phyloP scores from a whole-genome alignment of 225 moss, liverwort and hornwort genomes.

The Rhytidiadelphus loreus region DNA sequence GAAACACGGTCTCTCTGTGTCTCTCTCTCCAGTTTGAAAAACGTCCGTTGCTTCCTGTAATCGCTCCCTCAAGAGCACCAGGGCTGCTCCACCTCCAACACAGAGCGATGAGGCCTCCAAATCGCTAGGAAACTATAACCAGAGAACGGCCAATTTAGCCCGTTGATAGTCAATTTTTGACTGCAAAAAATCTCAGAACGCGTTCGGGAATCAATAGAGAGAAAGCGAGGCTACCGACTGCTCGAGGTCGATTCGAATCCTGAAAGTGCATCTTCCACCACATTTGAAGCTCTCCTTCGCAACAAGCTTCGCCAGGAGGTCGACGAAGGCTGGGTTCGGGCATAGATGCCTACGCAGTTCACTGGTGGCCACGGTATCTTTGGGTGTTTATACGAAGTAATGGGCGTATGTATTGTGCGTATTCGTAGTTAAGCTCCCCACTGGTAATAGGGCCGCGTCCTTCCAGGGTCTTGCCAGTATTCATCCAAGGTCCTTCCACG shows the following conservation, averaged over 20 bases:
- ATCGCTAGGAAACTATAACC: neutral
- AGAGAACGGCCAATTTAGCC: neutral
- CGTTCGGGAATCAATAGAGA: neutral
- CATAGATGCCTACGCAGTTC: neutral
- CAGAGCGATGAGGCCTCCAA: neutral
- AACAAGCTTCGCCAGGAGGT: neutral
- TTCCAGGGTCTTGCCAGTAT: neutral
- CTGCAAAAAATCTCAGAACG: neutral
- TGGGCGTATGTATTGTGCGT: too few species aligned
- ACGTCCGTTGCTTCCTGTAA: neutral
- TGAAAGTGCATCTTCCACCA: neutral
- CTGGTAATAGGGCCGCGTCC: neutral
- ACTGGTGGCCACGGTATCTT: neutral
- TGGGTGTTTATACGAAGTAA: neutral
- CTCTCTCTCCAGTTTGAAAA: neutral
- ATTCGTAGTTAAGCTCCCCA: neutral
- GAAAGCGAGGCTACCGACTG: neutral
- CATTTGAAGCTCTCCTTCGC: neutral
- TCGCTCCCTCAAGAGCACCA: neutral
- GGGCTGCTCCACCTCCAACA: neutral
- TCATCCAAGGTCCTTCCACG: neutral
- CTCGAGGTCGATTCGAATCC: neutral
- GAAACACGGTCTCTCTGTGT: neutral
- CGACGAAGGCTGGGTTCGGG: neutral
- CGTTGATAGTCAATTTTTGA: neutral